Conservation (phyloP, 495 filamentous ascomycete genomes). For the Talaromyces ruber region DNA sequence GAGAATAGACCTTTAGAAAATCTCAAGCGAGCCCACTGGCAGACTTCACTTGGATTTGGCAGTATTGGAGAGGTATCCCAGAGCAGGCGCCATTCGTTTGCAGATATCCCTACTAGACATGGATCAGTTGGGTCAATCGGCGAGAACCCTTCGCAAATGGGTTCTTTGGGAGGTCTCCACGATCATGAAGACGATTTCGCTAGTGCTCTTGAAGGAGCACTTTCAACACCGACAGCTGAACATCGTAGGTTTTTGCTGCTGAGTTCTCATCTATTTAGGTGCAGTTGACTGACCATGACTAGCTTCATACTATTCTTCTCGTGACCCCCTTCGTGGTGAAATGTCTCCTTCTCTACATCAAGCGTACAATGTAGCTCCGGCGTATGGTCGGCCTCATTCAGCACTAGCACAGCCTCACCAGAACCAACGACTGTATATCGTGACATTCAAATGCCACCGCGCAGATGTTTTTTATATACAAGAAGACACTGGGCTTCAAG, state of each 20-base stretch:
- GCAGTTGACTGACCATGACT: constrained; percentile 31
- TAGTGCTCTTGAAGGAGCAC: constrained; percentile 24
- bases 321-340: constrained; percentile 29
- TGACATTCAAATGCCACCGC: constrained; percentile 90
- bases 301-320: constrained; percentile 41
- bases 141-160: constrained; percentile 31
- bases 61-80: constrained; percentile 64
- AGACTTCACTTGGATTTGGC: constrained; percentile 75
- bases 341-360: constrained; percentile 39
- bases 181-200: constrained; percentile 33
- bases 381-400: constrained; percentile 49
- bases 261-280: constrained; percentile 15
- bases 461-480: constrained; percentile 96
- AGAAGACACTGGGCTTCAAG: constrained; percentile 84
- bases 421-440: constrained; percentile 81
- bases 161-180: constrained; percentile 18
- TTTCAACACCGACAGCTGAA: constrained; percentile 24
- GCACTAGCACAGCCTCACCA: constrained; percentile 59
- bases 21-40: constrained; percentile 79
- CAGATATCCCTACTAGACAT: constrained; percentile 68
- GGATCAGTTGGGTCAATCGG: constrained; percentile 56
- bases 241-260: constrained; percentile 31
- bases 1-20: constrained; percentile 72
- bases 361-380: constrained; percentile 42
- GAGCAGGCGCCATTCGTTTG: constrained; percentile 94